Evolutionary conservation across 2,329 filamentous ascomycete genomes (phyloP), one percentile per base, ranked within the genome.

Genomic region (Amauroascus niger): DNA sequence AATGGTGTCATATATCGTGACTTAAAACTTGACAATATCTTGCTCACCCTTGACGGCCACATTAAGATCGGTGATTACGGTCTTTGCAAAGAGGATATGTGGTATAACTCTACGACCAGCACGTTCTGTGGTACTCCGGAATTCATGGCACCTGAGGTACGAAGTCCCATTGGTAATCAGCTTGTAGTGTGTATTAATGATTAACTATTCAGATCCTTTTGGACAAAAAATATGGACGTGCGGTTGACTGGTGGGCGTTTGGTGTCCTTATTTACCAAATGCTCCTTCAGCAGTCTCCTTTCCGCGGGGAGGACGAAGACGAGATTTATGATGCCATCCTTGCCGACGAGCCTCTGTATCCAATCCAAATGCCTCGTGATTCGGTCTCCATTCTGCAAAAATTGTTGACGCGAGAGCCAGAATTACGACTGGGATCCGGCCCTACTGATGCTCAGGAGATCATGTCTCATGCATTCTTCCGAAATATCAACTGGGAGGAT

Each of bases 1-100:
- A 97, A 98, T 68, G 93, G 93, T 53, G 93, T 98, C 65, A 96
- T 98, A 63, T 98, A 98, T 72, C 82, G 84, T 70, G 84, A 88
- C 72, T 69, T 88, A 69, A 88, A 88, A 69, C 76, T 87, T 56
- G 84, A 88, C 70, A 88, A 98, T 69, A 98, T 98, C 66, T 79
- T 98, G 45, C 76, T 98, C 64, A 94, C 89, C 1, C 78, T 95
- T 44, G 93, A 98, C 66, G 93, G 93, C 24, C 93, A 98, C 69
- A 95, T 98, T 76, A 97, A 97, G 78, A 89, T 98, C 76, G 93
- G 81, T 51, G 93, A 98, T 78, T 98, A 95, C 69, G 93, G 93
- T 81, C 81, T 98, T 47, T 98, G 94, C 76, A 98, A 98, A 73
- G 93, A 98, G 68, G 90, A 98, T 63, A 98, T 98, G 93, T 98